A percentile compares a stretch with the other conserved stretches of the same genome.
Conservation (phyloP, 306 rosid species). For the Benincasa hispida region DNA sequence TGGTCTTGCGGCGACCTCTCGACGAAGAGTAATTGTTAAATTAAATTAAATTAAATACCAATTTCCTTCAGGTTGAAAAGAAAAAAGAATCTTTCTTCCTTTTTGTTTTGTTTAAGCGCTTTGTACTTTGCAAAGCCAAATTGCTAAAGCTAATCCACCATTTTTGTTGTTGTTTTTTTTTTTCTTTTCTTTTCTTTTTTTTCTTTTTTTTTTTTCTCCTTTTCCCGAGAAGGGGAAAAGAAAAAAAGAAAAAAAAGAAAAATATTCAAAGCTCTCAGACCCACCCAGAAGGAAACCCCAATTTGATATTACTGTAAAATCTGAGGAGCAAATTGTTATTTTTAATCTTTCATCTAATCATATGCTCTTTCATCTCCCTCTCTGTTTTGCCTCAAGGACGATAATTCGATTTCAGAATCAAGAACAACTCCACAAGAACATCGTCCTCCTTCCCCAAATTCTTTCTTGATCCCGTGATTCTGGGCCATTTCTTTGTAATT, state of each 20-base stretch:
- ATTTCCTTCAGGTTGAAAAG: neutral
- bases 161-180: neutral
- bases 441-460: neutral
- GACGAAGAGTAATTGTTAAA: neutral
- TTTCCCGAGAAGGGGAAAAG: neutral
- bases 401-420: neutral
- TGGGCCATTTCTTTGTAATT: neutral
- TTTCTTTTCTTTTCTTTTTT: no score
- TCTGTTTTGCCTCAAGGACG: neutral
- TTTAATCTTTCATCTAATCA: neutral
- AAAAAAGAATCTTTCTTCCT: neutral
- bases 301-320: neutral
- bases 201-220: neutral
- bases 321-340: neutral
- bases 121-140: neutral
- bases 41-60: neutral
- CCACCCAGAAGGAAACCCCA: conserved; percentile 1
- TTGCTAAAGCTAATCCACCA: neutral
- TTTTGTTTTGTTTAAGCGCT: neutral
- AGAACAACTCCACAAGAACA: neutral
- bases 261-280: neutral
- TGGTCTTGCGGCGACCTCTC: neutral
- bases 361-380: neutral
- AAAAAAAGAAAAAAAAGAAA: neutral
- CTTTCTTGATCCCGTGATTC: neutral